Evolutionary conservation across 371 early-diverging fungal genomes (phyloP), one percentile per base, ranked within the genome.

Genomic region (Mortierella sp.): DNA sequence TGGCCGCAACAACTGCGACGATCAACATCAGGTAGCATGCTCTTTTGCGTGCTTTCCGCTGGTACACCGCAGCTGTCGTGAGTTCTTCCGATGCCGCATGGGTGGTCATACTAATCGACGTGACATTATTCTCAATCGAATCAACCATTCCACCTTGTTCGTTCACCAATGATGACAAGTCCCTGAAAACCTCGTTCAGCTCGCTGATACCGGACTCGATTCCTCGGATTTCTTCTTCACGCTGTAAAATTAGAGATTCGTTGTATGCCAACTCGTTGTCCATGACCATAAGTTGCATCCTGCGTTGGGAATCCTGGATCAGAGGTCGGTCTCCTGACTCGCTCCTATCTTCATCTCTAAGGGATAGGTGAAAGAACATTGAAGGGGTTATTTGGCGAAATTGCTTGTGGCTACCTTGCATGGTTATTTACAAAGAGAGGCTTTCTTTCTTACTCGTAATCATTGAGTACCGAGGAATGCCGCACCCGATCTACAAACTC

Each of bases 181-280:
- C 98, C 68, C 97, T 85, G 81, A 99, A 99, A 60, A 99, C 93
- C 81, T 98, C 98, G 75, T 98, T 98, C 21, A 99, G 85, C 73
- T 94, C 93, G 4, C 89, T 89, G 37, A 98, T 97, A 18, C 95
- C 96, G 64, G 90, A 90, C 79, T 98, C 98, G 66, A 99, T 97
- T 48, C 94, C 95, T 57, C 86, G 85, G 19, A 99, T 92, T 66
- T 97, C 98, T 44, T 88, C 89, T 74, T 99, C 99, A 16, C 98
- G 91, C 79, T 99, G 98, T 11, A 87, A 85, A 69, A 99, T 98
- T 53, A 98, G 72, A 0, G 91, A 85, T 73, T 97, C 96, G 80
- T 98, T 98, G 81, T 92, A 97, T 76, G 94, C 94, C 23, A 98
- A 84, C 68, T 98, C 96, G 71, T 93, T 92, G 62, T 97, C 98